phyloP scores from a whole-genome alignment of 257 asterid genomes.

The Galeopsis tetrahit region DNA sequence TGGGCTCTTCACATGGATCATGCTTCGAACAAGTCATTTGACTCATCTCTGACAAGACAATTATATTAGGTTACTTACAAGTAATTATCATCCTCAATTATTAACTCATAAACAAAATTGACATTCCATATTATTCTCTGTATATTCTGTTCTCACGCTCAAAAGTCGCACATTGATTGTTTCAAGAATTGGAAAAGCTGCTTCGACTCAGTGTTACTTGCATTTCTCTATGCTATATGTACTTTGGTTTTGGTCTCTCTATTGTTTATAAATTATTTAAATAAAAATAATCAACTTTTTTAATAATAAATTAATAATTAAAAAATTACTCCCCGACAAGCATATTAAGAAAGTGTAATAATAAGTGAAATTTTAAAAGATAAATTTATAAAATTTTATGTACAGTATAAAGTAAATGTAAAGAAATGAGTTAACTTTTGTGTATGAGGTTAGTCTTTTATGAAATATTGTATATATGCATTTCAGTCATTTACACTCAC shows the following conservation, averaged over 20 bases:
- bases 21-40: neutral
- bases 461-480: too few species aligned
- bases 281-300: too few species aligned
- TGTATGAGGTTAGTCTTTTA: too few species aligned
- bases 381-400: too few species aligned
- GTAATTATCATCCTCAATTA: neutral
- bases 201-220: neutral
- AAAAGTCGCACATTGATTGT: neutral
- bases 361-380: too few species aligned
- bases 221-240: neutral
- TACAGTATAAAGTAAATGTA: too few species aligned
- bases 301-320: too few species aligned
- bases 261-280: too few species aligned
- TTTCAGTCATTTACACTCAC: too few species aligned
- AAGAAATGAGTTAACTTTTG: too few species aligned
- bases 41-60: neutral
- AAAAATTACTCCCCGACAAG: too few species aligned
- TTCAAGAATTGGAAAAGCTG: neutral
- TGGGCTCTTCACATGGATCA: neutral
- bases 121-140: neutral
- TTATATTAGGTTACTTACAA: neutral
- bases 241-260: neutral
- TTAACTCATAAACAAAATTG: neutral
- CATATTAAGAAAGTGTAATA: too few species aligned
- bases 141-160: neutral